Evolutionary conservation across 805 yeast species (phyloP).

Genomic region (Hanseniaspora guilliermondii): DNA sequence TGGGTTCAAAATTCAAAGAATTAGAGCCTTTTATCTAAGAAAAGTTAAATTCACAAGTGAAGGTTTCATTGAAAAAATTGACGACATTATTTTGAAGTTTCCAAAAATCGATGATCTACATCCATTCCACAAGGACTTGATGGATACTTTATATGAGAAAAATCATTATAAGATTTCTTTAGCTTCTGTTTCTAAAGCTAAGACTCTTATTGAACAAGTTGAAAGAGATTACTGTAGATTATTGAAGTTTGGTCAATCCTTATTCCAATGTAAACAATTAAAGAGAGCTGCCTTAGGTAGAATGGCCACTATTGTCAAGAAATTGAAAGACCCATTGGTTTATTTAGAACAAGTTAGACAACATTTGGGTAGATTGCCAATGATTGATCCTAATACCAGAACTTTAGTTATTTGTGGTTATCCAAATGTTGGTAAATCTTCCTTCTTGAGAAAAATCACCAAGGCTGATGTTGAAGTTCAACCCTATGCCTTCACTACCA

Average conservation of each 20-base stretch:
- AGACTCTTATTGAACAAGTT: constrained; percentile 87
- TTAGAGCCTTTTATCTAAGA: constrained; percentile 94
- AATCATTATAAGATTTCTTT: constrained; percentile 94
- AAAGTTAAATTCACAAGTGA: constrained; percentile 93
- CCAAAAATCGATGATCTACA: constrained; percentile 96
- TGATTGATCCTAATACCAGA: constrained; percentile 97
- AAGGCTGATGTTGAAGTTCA: constrained; percentile 98
- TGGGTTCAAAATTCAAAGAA: constrained; percentile 91
- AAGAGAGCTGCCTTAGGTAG: constrained; percentile 98
- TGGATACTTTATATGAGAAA: constrained; percentile 96
- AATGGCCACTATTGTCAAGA: constrained; percentile 96
- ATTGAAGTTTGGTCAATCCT: constrained; percentile 91
- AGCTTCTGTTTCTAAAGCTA: constrained; percentile 89
- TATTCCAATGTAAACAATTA: constrained; percentile 96
- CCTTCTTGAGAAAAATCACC: constrained; percentile 83
- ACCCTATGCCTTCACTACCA: constrained; percentile 98
- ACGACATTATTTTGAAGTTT: constrained; percentile 72
- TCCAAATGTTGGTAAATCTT: constrained; percentile 98
- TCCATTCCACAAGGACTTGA: constrained; percentile 94
- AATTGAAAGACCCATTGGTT: constrained; percentile 82
- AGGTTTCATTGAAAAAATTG: constrained; percentile 87
- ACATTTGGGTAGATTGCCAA: constrained; percentile 95
- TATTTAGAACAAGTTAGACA: constrained; percentile 98
- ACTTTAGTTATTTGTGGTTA: constrained; percentile 95
- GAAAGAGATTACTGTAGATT: constrained; percentile 89